phyloP scores from a whole-genome alignment of 192 early-diverging fungal species.

The Rhizophagus clarus region DNA sequence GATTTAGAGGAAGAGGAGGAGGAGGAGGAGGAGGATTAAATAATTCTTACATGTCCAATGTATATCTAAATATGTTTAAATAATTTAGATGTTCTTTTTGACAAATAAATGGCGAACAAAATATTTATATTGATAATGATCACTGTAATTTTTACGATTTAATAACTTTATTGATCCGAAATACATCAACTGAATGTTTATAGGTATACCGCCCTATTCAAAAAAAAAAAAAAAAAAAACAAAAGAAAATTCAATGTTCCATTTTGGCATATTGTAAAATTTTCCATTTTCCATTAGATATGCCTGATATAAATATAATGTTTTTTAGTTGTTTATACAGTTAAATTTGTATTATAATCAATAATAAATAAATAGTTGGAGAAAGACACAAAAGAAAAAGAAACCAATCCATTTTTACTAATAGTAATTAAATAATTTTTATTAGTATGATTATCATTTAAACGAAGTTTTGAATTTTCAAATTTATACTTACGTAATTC shows the following conservation, averaged over 20 bases:
- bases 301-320: no score
- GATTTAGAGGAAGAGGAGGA: neutral
- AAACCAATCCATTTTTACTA: neutral
- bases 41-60: no score
- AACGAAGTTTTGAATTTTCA: neutral
- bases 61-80: no score
- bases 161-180: neutral
- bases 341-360: neutral
- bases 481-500: slow-evolving; percentile 45
- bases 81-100: no score
- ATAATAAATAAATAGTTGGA: neutral
- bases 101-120: no score
- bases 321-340: neutral
- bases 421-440: neutral
- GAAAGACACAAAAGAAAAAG: neutral
- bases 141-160: neutral
- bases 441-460: neutral
- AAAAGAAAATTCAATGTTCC: no score
- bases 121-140: no score
- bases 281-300: neutral
- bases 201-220: no score
- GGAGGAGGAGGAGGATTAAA: no score
- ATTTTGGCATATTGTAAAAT: no score
- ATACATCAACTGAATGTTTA: no score
- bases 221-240: no score